Evolutionary conservation across 2,329 filamentous ascomycete species (phyloP), one percentile per base, ranked within the genome.

Genomic region (Colletotrichum siamense): DNA sequence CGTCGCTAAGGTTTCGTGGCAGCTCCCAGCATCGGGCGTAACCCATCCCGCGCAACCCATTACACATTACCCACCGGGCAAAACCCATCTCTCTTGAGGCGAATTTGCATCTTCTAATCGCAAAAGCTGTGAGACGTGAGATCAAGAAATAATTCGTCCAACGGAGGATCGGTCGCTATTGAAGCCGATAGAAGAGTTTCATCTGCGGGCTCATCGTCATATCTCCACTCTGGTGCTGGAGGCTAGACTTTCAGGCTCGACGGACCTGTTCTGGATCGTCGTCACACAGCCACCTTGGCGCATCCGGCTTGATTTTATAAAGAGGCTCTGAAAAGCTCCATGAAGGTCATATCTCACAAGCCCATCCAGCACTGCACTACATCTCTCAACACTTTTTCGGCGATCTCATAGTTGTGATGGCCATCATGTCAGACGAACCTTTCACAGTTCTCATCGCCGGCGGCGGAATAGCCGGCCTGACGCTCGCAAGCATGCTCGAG

Each of bases 401-500:
- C 44, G 44, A 22, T 52, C 44, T 52, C 44, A 52, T 22, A 12
- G 10, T 22, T 13, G 44, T 52, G 44, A 59, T 59, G 13, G 18
- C 5, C 30, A 64, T 8, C n/a, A 64, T 64, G 62, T 22, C 62
- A 44, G n/a, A 26, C 10, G 26, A 57, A 36, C 15, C n/a, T 16
- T 68, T 68, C 49, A 68, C 26, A 15, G 52, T 69, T 0, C 30
- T 69, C 52, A 44, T 69, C 24, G 30, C 52, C 16, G 66, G 66
- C 32, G 66, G 52, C 28, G 34, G 66, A 7, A 61, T 69, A 22
- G 32, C 66, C 26, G 73, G 73, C 30, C 75, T 81, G 12, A 71
- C 78, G 5, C 69, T 81, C 22, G 80, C 80, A 12, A 77, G 76
- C 59, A 84, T 85, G 76, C 84, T 91, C 5, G 84, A 90, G 73